Conservation (phyloP, 2,329 filamentous ascomycete genomes). For the Xylaria sp. region DNA sequence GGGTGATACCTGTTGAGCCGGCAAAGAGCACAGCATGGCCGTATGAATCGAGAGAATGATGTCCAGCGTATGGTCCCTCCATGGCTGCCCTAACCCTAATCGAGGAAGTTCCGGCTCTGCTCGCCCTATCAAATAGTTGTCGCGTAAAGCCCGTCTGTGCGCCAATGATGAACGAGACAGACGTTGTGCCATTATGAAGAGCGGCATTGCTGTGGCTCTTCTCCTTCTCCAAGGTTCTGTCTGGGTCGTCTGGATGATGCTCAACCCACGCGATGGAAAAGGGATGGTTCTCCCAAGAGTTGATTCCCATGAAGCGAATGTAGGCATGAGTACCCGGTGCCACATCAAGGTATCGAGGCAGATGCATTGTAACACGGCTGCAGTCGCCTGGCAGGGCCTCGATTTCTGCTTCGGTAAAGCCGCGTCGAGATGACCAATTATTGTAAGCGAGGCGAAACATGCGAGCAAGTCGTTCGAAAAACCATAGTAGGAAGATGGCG, state of each 20-base stretch:
- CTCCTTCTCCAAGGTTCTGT: slow-evolving; percentile 47
- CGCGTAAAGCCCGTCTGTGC: slow-evolving; percentile 89
- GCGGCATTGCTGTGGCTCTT: slow-evolving; percentile 38
- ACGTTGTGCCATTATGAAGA: slow-evolving; percentile 48
- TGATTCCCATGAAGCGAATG: slow-evolving; percentile 70
- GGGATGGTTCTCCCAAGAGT: slow-evolving; percentile 75
- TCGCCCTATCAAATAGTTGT: slow-evolving; percentile 74
- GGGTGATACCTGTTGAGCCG: slow-evolving; percentile 92
- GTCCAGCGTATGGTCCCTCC: slow-evolving; percentile 87
- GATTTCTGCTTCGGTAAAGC: slow-evolving; percentile 68
- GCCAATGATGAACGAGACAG: slow-evolving; percentile 82
- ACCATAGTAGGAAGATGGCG: slow-evolving; percentile 78
- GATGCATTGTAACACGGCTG: slow-evolving; percentile 70
- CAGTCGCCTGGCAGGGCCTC: slow-evolving; percentile 73
- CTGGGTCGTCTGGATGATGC: slow-evolving; percentile 49
- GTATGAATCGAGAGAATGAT: slow-evolving; percentile 88
- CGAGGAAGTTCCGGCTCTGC: slow-evolving; percentile 54
- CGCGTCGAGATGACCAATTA: slow-evolving; percentile 63
- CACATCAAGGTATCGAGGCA: slow-evolving; percentile 70
- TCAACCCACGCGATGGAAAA: slow-evolving; percentile 81
- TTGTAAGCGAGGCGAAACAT: slow-evolving; percentile 67
- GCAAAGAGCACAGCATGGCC: slow-evolving; percentile 91
- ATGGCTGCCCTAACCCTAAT: slow-evolving; percentile 74
- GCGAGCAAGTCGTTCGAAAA: slow-evolving; percentile 69
- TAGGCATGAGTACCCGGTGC: slow-evolving; percentile 77